These are phyloP conservation scores for Chaetomium cochliodes DNA, from an alignment of 495 filamentous ascomycete genomes.

Conservation along the genomic window DNA sequence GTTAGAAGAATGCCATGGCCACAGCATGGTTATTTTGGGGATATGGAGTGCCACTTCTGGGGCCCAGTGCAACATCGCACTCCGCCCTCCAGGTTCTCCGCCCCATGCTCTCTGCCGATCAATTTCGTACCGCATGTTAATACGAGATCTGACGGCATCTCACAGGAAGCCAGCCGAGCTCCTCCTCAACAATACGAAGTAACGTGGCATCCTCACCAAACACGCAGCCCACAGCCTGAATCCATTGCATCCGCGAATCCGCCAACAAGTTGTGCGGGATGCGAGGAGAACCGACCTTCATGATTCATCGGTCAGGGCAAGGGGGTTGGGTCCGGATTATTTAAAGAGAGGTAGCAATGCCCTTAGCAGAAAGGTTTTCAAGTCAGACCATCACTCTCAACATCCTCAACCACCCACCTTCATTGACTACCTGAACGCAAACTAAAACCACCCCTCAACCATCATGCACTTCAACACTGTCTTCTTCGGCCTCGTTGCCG, in stretches of 20 bases:
- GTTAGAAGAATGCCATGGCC: not conserved
- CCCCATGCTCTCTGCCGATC: conserved; percentile 13
- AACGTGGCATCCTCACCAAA: not conserved
- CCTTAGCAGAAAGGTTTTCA: not conserved
- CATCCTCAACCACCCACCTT: not conserved
- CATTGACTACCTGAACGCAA: not conserved
- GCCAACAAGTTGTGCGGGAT: not conserved
- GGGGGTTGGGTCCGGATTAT: not conserved
- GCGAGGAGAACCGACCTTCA: not conserved
- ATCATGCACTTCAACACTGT: conserved; percentile 50
- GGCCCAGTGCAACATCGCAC: not conserved
- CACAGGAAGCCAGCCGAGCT: not conserved
- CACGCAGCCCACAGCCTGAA: not conserved
- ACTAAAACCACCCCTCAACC: not conserved
- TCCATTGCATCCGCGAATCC: not conserved
- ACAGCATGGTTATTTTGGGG: conserved; percentile 8
- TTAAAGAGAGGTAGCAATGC: not conserved
- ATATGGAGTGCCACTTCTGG: not conserved
- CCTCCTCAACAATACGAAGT: conserved; percentile 1
- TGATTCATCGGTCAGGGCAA: not conserved
- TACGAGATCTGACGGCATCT: conserved; percentile 13
- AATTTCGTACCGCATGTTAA: conserved; percentile 8
- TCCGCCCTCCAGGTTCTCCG: not conserved
- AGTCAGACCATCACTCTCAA: not conserved
- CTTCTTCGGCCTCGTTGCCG: conserved; percentile 41